Evolutionary conservation across 768 basidiomycete species (phyloP), one percentile per base, ranked within the genome.

Genomic region (Kwoniella shandongensis): DNA sequence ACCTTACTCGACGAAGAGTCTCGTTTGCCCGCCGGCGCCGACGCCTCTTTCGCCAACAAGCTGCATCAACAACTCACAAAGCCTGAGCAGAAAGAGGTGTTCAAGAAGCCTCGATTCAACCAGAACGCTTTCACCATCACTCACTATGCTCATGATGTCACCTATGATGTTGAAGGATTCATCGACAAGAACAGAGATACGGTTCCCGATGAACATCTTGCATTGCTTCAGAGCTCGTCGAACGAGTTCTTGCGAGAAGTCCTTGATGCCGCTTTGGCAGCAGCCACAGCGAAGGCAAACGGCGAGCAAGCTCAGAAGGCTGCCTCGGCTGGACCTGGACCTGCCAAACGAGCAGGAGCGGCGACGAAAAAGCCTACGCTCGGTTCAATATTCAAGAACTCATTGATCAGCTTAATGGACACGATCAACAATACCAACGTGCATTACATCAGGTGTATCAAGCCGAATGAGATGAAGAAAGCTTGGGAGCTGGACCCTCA

Each of bases 21-120:
- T 17, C 91, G 96, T 59, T 79, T 99, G 53, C 96, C 94, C 1
- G 78, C 96, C 1, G 96, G 96, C 20, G 92, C 86, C 30, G 96
- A 99, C 74, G 77, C 84, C 4, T 91, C 93, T 6, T 91, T 98
- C 79, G 81, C 97, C 38, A 89, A 89, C 74, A 99, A 99, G 75
- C 82, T 99, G 20, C 85, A 92, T 74, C 80, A 80, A 17, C 91
- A 96, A 71, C 85, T 98, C 41, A 76, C 80, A 50, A 97, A 91
- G 72, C 86, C 90, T 5, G 86, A 87, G 61, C 87, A 88, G 79
- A 89, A 88, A 73, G 81, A 81, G 15, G 85, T 97, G 5, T 99
- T 88, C 85, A 98, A 98, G 80, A 99, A 98, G 78, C 94, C 96
- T 30, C 84, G 96, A n/a, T 99, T 99, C 76, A 93, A 93, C 44